These are phyloP conservation scores for Taxawa tesnikishii DNA, from an alignment of 2,329 filamentous ascomycete species.

Conservation along the genomic window DNA sequence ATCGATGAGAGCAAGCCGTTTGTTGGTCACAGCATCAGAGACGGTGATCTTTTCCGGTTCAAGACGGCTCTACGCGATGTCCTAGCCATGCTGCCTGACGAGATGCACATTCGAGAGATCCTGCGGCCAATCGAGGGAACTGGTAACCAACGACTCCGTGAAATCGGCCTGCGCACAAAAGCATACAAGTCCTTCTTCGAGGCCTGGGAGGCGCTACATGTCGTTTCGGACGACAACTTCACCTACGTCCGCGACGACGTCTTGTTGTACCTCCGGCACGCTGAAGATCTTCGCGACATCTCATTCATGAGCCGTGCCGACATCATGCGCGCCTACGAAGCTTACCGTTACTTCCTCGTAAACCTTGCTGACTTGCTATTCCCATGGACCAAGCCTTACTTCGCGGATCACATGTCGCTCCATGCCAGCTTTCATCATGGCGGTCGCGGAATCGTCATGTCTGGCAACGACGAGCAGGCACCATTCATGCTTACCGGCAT, in stretches of 20 bases:
- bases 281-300: constrained; percentile 10
- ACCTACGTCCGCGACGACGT: constrained; percentile 28
- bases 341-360: constrained; percentile 27
- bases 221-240: constrained; percentile 20
- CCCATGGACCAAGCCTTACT: constrained; percentile 29
- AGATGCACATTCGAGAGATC: constrained; percentile 22
- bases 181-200: constrained; percentile 27
- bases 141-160: constrained; percentile 26
- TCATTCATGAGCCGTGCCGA: constrained; percentile 14
- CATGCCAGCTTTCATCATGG: constrained; percentile 29
- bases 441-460: constrained; percentile 32
- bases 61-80: constrained; percentile 8
- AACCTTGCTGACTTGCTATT: constrained; percentile 27
- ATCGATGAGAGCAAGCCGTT: no score
- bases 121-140: constrained; percentile 25
- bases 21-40: no score
- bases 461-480: constrained; percentile 32
- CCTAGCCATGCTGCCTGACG: constrained; percentile 19
- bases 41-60: no score
- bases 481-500: constrained; percentile 32
- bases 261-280: constrained; percentile 23
- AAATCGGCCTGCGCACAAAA: constrained; percentile 27
- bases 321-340: constrained; percentile 30
- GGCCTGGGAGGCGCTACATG: constrained; percentile 27
- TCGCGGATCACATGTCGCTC: constrained; percentile 31